phyloP scores from a whole-genome alignment of 2,329 filamentous ascomycete genomes.

The Alternaria panax region DNA sequence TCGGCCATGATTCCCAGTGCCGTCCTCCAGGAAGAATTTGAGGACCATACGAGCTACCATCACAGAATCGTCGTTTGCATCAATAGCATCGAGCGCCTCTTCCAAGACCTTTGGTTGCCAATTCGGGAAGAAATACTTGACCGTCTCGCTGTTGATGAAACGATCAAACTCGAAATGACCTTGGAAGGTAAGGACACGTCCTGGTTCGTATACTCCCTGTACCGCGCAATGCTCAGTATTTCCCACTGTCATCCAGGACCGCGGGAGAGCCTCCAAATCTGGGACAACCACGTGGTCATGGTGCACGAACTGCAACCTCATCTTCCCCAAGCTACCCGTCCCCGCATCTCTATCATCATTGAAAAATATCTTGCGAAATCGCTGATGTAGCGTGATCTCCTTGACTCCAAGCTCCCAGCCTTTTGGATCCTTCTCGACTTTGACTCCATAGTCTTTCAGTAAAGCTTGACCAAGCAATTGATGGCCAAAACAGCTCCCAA shows the following conservation, averaged over 20 bases:
- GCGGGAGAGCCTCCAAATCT: slow-evolving; percentile 19
- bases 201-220: slow-evolving; percentile 52
- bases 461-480: slow-evolving; percentile 53
- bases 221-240: slow-evolving; percentile 45
- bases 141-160: slow-evolving; percentile 51
- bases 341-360: neutral
- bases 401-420: slow-evolving; percentile 41
- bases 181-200: slow-evolving; percentile 52
- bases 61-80: slow-evolving; percentile 39
- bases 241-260: slow-evolving; percentile 31
- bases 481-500: slow-evolving; percentile 56
- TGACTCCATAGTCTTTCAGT: slow-evolving; percentile 39
- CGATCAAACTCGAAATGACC: slow-evolving; percentile 56
- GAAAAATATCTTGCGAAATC: slow-evolving; percentile 15
- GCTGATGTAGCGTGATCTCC: slow-evolving; percentile 24
- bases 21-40: slow-evolving; percentile 40
- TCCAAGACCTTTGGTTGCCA: slow-evolving; percentile 32
- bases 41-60: slow-evolving; percentile 44
- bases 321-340: slow-evolving; percentile 8
- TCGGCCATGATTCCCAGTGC: neutral
- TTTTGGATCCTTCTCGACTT: slow-evolving; percentile 34
- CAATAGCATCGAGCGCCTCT: slow-evolving; percentile 27
- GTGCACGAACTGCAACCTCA: slow-evolving; percentile 53
- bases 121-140: slow-evolving; percentile 46
- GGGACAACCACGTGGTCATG: slow-evolving; percentile 40